Percentiles rank a stretch among this genome's conserved stretches.
phyloP scores from a whole-genome alignment of 495 filamentous ascomycete genomes.

The Penicillium mononematosum region DNA sequence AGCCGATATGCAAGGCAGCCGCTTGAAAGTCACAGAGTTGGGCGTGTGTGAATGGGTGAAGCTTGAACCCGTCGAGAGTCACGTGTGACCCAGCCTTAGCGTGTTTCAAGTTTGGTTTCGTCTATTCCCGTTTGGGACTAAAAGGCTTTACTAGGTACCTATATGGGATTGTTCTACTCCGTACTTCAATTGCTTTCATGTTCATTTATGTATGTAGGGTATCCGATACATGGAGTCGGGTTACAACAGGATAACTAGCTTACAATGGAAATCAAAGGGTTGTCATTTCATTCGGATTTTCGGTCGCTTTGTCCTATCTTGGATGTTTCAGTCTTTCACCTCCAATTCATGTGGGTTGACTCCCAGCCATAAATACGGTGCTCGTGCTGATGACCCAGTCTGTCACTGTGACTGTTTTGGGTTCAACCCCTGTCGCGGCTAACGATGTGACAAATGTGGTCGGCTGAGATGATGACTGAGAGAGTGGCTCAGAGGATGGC shows the following conservation, averaged over 20 bases:
- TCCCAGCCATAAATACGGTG: slow-evolving; percentile 5
- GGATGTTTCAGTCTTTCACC: not conserved
- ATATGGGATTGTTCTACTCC: not conserved
- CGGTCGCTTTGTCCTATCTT: not conserved
- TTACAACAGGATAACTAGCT: not conserved
- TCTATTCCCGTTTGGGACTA: slow-evolving; percentile 18
- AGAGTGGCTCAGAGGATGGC: not conserved
- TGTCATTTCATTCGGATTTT: not conserved
- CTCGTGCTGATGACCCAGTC: slow-evolving; percentile 5
- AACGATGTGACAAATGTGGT: slow-evolving; percentile 1
- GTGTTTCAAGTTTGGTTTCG: slow-evolving; percentile 37
- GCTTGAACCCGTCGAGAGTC: slow-evolving; percentile 17
- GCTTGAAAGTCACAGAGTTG: slow-evolving; percentile 10
- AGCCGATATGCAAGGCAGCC: slow-evolving; percentile 9
- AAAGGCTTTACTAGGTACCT: not conserved
- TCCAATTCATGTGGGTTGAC: slow-evolving; percentile 1
- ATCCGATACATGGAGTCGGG: not conserved
- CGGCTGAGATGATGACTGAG: not conserved
- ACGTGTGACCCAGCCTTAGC: slow-evolving; percentile 17
- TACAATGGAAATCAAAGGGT: not conserved
- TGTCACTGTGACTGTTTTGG: slow-evolving; percentile 4
- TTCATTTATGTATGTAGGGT: not conserved
- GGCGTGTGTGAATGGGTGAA: slow-evolving; percentile 20
- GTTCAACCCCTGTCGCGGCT: not conserved
- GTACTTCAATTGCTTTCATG: not conserved